Evolutionary conservation across 2,329 filamentous ascomycete genomes (phyloP).

Genomic region (Hymenotorrendiella dingleyae): DNA sequence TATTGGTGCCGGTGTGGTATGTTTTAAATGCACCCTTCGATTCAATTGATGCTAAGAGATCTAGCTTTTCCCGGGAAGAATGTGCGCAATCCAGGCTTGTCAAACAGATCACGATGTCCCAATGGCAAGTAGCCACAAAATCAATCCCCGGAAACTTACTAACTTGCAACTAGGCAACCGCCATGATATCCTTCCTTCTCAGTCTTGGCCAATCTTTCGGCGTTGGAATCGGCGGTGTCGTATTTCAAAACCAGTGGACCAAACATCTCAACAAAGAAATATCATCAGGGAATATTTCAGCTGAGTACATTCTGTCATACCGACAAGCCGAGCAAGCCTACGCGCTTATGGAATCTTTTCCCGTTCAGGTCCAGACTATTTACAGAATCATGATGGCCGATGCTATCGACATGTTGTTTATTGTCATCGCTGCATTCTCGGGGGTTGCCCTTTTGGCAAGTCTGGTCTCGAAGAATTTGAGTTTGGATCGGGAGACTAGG

Average conservation of each 20-base stretch:
- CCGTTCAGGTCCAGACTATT: conserved; percentile 2
- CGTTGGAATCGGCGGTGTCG: conserved; percentile 22
- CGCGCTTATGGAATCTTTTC: conserved; percentile 8
- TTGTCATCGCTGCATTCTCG: conserved; percentile 11
- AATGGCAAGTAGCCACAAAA: conserved; percentile 5
- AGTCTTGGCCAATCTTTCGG: conserved; percentile 24
- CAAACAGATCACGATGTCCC: conserved; percentile 12
- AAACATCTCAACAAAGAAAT: conserved; percentile 1
- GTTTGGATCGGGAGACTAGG: conserved; percentile 10
- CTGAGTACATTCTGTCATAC: conserved; percentile 7
- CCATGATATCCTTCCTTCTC: conserved; percentile 22
- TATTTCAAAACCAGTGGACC: conserved; percentile 20
- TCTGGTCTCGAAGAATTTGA: conserved; percentile 10
- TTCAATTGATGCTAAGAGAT: neutral
- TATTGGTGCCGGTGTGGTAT: conserved; percentile 10
- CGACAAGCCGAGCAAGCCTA: conserved; percentile 12
- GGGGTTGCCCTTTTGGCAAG: conserved; percentile 7
- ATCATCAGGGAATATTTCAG: neutral
- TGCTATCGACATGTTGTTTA: conserved; percentile 11
- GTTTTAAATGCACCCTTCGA: neutral
- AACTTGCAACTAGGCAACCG: conserved; percentile 4
- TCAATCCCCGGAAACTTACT: neutral
- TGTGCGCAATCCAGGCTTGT: conserved; percentile 14
- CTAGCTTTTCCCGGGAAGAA: conserved; percentile 12
- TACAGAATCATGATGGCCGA: conserved; percentile 14